These are phyloP conservation scores for Tetradesmus obliquus DNA, from an alignment of 139 green algal species.

Conservation along the genomic window DNA sequence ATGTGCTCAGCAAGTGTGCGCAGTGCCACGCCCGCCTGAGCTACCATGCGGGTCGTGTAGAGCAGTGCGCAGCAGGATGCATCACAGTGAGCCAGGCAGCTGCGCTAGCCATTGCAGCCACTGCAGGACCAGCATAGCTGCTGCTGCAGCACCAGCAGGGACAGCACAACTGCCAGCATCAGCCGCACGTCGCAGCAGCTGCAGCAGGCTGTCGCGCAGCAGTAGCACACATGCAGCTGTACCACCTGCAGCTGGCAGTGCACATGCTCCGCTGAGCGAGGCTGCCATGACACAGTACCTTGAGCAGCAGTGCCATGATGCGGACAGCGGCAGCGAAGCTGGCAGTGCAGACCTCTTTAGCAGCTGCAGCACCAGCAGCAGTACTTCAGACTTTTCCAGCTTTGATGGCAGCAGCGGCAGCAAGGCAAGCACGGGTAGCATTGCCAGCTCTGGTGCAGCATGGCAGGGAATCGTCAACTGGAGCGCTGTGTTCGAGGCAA, in stretches of 20 bases:
- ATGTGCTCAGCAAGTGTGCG: not conserved
- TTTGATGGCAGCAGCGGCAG: conserved; percentile 26
- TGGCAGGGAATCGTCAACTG: conserved; percentile 31
- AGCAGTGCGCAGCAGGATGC: not conserved
- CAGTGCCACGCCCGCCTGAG: not conserved
- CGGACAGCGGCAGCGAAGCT: conserved; percentile 15
- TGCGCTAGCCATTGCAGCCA: not conserved
- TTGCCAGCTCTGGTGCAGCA: not conserved
- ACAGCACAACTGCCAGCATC: not conserved
- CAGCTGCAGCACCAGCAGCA: conserved; percentile 42
- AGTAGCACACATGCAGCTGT: not conserved
- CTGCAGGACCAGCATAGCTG: not conserved
- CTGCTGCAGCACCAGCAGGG: conserved; percentile 15
- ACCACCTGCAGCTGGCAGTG: not conserved
- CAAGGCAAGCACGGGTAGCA: conserved; percentile 32
- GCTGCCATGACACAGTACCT: not conserved
- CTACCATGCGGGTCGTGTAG: not conserved
- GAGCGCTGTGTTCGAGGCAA: not conserved
- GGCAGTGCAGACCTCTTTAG: not conserved
- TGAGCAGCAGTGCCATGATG: not conserved
- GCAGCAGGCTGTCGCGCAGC: not conserved
- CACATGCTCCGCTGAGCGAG: not conserved
- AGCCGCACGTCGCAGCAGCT: not conserved
- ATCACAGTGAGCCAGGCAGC: not conserved
- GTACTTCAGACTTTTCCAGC: not conserved